Evolutionary conservation across 2,329 filamentous ascomycete genomes (phyloP), one percentile per base, ranked within the genome.

Genomic region (Penicillium sumatraense): DNA sequence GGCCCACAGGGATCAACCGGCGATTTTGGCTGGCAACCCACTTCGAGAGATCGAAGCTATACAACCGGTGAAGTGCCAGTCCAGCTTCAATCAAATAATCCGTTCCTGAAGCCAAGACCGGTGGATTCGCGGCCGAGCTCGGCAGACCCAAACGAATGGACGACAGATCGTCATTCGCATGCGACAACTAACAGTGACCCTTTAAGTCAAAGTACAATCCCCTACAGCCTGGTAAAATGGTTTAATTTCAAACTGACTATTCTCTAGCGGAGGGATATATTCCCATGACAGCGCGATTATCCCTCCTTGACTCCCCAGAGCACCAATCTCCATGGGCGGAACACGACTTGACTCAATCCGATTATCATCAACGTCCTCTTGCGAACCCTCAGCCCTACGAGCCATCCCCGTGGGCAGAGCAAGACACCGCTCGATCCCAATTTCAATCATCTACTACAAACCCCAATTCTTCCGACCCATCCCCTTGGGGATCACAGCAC

Each of bases 41-140:
- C 54, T 13, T 33, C 58, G 24, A 49, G 42, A 3, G 33, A 49
- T 14, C 49, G 35, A 14, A 58, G 65, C 26, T 27, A 49, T 11
- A 51, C 58, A 14, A 57, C 60, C 20, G 64, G 65, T 52, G 67
- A 69, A 46, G 56, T 68, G 23, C 65, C 70, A 0, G 58, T 66
- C 27, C 70, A 68, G 42, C 61, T 76, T 21, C 71, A 66, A 49
- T 75, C 73, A 14, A 76, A 76, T 46, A 76, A 76, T 35, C 74
- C 74, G 5, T 76, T 76, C 40, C 42, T 75, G 48, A 74, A 71
- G 50, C 54, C 68, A 2, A 63, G 64, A 26, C 57, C 57, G 3
- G 40, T 46, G 23, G 50, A 65, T 18, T 51, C 57, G 26, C 61
- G 66, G 9, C 57, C 60, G 10, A 62, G 65, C 23, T 57, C 64